phyloP scores from a whole-genome alignment of 2,329 filamentous ascomycete species.

The Akanthomyces lecanii region DNA sequence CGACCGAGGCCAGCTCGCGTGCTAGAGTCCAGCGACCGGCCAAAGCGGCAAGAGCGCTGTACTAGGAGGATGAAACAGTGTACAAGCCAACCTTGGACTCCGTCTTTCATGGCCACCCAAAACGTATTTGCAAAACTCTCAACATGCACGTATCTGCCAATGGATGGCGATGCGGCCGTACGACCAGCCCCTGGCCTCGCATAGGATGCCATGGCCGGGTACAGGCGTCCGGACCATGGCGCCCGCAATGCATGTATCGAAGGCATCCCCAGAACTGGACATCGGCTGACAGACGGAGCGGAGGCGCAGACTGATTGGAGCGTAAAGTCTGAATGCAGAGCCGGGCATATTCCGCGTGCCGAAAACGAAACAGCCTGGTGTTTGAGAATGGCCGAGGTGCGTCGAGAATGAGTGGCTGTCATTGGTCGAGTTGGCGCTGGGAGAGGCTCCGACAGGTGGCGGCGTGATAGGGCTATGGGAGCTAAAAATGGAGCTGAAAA shows the following conservation, averaged over 20 bases:
- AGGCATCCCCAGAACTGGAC: background rate
- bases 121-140: background rate
- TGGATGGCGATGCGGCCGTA: background rate
- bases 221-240: background rate
- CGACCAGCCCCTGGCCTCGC: background rate
- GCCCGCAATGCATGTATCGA: background rate
- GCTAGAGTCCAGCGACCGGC: background rate
- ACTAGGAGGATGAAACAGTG: slow-evolving; percentile 5
- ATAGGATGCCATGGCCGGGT: background rate
- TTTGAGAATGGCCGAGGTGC: background rate
- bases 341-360: background rate
- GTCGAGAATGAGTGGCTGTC: background rate
- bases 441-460: background rate
- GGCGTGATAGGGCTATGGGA: background rate
- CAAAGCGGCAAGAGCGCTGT: slow-evolving; percentile 4
- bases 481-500: background rate
- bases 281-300: background rate
- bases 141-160: background rate
- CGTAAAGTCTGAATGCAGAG: background rate
- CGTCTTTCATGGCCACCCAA: background rate
- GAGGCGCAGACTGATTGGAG: background rate
- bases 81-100: background rate
- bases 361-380: slow-evolving; percentile 12
- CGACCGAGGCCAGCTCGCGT: background rate
- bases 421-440: slow-evolving; percentile 8